Evolutionary conservation across 768 basidiomycete genomes (phyloP), one percentile per base, ranked within the genome.

Genomic region (Psilocybe sp.): DNA sequence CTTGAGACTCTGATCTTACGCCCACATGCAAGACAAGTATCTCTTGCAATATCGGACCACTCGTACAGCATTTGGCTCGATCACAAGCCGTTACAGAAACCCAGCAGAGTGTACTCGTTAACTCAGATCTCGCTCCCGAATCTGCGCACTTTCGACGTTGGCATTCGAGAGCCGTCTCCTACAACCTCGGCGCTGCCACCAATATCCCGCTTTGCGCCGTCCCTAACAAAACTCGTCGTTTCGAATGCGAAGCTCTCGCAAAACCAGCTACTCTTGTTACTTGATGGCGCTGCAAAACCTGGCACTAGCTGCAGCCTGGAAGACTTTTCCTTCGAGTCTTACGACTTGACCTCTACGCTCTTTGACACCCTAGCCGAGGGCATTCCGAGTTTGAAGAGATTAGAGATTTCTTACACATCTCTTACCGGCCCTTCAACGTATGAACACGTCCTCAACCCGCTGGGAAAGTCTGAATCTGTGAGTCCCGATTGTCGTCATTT

Each of bases 81-180:
- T 13, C 42, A 23, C 11, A 20, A 13, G 23, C 11, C 19, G 6
- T 28, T 14, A 16, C 1, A 8, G 7, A 33, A 20, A 7, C n/a
- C 36, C 31, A 36, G 9, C 10, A 7, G 20, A 38, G 3, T 31
- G 19, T 23, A 23, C 23, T 12, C 33, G n/a, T 31, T 49, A 15
- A 35, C 49, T 1, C 44, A 44, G 18, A 23, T 51, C 35, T 20
- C 39, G 12, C 33, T 51, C 2, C 52, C 50, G 2, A 40, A 35
- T 2, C 44, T 53, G 3, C 38, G 35, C 2, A 49, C 33, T 4
- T 35, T 57, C 2, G 52, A 53, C 9, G 32, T 54, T 5, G 49
- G 52, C 12, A 15, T 48, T 12, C 55, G 39, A 28, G 34, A 38
- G 28, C 15, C 14, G n/a, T 7, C 15, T 13, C 35, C 16, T 13